phyloP scores from a whole-genome alignment of 495 filamentous ascomycete species.

The Trichocladium antarcticum region DNA sequence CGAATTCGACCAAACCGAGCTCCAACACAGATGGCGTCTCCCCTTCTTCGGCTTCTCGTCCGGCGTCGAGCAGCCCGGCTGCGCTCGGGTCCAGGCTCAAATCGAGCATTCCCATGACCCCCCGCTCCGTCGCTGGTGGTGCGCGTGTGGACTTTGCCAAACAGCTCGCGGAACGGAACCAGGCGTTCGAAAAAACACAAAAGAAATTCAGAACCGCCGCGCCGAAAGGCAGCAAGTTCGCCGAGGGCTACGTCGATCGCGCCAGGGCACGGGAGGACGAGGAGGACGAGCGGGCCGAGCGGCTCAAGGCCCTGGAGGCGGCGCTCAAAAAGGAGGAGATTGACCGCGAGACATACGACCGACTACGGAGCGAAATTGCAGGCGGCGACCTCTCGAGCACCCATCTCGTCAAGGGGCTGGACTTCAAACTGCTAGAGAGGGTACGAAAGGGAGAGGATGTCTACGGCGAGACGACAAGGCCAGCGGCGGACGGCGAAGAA shows the following conservation, averaged over 20 bases:
- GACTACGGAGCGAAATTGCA: constrained; percentile 60
- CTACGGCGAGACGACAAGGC: constrained; percentile 27
- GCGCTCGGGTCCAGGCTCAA: constrained; percentile 55
- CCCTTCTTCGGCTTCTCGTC: constrained; percentile 16
- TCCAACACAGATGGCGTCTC: constrained; percentile 30
- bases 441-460: constrained; percentile 66
- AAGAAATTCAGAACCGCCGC: constrained; percentile 67
- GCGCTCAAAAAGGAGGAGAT: constrained; percentile 74
- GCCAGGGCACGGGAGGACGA: constrained; percentile 46
- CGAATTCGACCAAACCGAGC: constrained; percentile 31
- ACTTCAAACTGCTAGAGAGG: constrained; percentile 67
- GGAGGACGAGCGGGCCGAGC: constrained; percentile 49
- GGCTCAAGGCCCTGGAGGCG: constrained; percentile 72
- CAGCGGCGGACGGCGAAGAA: constrained; percentile 16
- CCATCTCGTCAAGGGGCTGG: constrained; percentile 84
- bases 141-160: constrained; percentile 61
- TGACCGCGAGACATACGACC: constrained; percentile 60
- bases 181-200: constrained; percentile 39
- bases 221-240: constrained; percentile 74
- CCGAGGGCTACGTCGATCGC: constrained; percentile 78
- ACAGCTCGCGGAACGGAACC: constrained; percentile 71
- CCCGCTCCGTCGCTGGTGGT: constrained; percentile 52
- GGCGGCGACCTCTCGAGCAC: constrained; percentile 71
- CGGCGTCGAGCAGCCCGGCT: constrained; percentile 22
- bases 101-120: constrained; percentile 78